Percentiles rank a stretch among this genome's conserved stretches.
These are phyloP conservation scores for Xanthoconium stramineum DNA, from an alignment of 768 basidiomycete species.

Conservation along the genomic window DNA sequence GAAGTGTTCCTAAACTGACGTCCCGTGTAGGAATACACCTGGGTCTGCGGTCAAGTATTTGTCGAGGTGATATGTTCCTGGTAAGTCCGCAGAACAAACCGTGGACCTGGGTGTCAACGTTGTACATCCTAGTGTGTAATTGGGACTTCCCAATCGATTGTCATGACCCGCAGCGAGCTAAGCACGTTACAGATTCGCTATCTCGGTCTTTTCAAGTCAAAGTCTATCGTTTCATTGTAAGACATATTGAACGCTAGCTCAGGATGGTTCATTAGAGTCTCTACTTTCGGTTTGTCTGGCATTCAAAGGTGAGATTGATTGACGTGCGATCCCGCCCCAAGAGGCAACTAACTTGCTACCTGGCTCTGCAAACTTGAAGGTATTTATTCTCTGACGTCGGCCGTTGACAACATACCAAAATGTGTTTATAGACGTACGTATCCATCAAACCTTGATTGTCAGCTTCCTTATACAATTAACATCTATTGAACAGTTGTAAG, in stretches of 20 bases:
- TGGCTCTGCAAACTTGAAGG: not conserved
- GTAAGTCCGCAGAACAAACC: not conserved
- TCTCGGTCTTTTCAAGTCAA: not conserved
- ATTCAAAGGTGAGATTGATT: not conserved
- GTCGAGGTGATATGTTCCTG: not conserved
- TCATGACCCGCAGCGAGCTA: not conserved
- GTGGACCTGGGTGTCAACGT: slow-evolving; percentile 9
- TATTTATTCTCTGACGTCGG: not conserved
- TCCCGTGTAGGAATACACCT: slow-evolving; percentile 5
- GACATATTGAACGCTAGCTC: not conserved
- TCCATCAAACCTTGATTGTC: too few relatives aligned
- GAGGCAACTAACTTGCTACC: slow-evolving; percentile 5
- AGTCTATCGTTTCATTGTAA: too few relatives aligned
- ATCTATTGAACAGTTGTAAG: not conserved
- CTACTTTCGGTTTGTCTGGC: not conserved
- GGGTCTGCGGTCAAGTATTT: not conserved
- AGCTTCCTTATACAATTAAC: too few relatives aligned
- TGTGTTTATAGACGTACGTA: slow-evolving; percentile 1
- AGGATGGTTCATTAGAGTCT: not conserved
- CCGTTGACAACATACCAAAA: not conserved
- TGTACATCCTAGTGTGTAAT: slow-evolving; percentile 8
- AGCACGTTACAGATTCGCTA: slow-evolving; percentile 7
- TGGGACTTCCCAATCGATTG: not conserved
- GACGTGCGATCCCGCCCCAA: not conserved
- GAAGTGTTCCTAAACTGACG: not conserved